Evolutionary conservation across 441 rosid genomes (phyloP).

Genomic region (Melastoma candidum): DNA sequence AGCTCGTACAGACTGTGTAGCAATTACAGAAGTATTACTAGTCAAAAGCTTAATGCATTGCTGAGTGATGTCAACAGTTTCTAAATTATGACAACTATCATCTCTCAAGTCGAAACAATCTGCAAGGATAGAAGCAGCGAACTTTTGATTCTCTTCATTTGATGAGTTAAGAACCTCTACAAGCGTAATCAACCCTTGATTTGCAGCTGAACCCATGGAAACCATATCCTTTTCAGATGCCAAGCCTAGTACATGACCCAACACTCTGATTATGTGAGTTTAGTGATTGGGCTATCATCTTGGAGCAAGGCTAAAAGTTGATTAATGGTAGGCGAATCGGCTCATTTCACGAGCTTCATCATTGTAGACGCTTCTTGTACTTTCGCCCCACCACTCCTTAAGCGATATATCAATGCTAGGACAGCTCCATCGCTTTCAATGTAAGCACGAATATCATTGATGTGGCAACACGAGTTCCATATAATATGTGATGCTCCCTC

Average conservation of each 20-base stretch:
- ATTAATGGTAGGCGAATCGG: constrained; percentile 75
- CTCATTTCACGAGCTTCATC: constrained; percentile 42
- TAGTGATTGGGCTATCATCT: constrained; percentile 59
- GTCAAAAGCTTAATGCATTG: constrained; percentile 74
- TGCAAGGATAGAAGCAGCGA: constrained; percentile 77
- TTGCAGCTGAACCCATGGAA: constrained; percentile 72
- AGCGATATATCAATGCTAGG: constrained; percentile 57
- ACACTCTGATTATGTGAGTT: constrained; percentile 48
- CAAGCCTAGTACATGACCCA: constrained; percentile 78
- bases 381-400: constrained; percentile 60
- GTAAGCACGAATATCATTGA: constrained; percentile 78
- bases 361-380: constrained; percentile 68
- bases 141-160: constrained; percentile 66
- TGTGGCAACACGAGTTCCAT: constrained; percentile 71
- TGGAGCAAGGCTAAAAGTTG: constrained; percentile 65
- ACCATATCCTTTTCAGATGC: constrained; percentile 56
- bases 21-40: constrained; percentile 59
- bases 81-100: constrained; percentile 74
- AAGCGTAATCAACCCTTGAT: constrained; percentile 68
- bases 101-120: constrained; percentile 63
- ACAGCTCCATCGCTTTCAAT: constrained; percentile 88
- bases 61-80: constrained; percentile 62
- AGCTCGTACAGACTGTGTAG: constrained; percentile 80
- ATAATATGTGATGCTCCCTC: constrained; percentile 71
- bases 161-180: constrained; percentile 69